Evolutionary conservation across 305 asterid genomes (phyloP).

Genomic region (Solanum aculeatissimum): DNA sequence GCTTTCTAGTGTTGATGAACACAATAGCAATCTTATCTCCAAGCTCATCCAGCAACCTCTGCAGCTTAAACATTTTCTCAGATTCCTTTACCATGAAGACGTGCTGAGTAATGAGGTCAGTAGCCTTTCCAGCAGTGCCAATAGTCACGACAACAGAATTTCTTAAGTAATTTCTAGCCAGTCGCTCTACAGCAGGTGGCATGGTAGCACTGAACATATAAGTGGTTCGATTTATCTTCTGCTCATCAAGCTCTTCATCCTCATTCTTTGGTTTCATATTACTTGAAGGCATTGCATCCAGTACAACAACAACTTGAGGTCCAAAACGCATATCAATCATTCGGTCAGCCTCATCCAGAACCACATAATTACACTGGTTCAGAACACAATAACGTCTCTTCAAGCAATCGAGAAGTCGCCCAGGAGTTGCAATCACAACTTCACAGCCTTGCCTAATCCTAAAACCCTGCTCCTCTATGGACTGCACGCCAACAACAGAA

Average conservation of each 20-base stretch:
- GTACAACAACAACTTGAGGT: constrained; percentile 68
- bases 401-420: constrained; percentile 77
- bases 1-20: constrained; percentile 62
- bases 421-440: constrained; percentile 88
- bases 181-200: constrained; percentile 77
- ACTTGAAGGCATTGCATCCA: constrained; percentile 90
- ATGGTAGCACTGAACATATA: constrained; percentile 89
- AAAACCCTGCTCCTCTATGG: constrained; percentile 73
- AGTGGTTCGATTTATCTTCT: constrained; percentile 73
- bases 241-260: constrained; percentile 79
- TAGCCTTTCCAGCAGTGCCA: constrained; percentile 75
- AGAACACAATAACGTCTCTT: constrained; percentile 65
- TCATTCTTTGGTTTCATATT: constrained; percentile 80
- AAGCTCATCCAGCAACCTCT: constrained; percentile 54
- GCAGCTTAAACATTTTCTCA: constrained; percentile 48
- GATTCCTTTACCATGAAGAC: constrained; percentile 67
- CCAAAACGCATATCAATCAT: constrained; percentile 94
- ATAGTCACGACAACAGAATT: constrained; percentile 77
- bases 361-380: constrained; percentile 81
- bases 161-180: constrained; percentile 72
- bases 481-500: constrained; percentile 82
- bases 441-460: constrained; percentile 84
- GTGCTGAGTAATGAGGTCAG: constrained; percentile 60
- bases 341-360: constrained; percentile 87
- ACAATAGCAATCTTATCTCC: constrained; percentile 85